Conservation (phyloP, 148 eudicot species). For the Nepenthes mirabilis region DNA sequence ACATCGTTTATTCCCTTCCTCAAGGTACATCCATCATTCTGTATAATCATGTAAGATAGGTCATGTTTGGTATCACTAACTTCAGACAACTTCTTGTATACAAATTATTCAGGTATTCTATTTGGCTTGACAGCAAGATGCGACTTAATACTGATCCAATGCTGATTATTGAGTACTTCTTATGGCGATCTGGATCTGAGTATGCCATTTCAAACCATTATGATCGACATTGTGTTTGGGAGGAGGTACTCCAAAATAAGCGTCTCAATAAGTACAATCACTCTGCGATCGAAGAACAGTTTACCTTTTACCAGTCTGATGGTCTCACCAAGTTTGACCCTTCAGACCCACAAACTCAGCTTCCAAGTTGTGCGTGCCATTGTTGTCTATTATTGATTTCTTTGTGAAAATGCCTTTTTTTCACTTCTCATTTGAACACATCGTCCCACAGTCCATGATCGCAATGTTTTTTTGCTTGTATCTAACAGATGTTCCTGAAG, state of each 20-base stretch:
- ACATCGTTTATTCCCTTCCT: constrained; percentile 90
- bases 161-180: constrained; percentile 67
- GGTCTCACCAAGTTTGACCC: constrained; percentile 82
- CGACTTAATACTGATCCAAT: constrained; percentile 77
- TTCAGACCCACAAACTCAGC: constrained; percentile 56
- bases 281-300: constrained; percentile 85
- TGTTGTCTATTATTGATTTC: constrained; percentile 1
- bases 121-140: constrained; percentile 98
- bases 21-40: constrained; percentile 43
- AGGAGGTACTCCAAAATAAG: constrained; percentile 95
- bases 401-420: constrained; percentile 2
- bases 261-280: constrained; percentile 91
- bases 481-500: constrained; percentile 87
- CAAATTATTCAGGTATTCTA: constrained; percentile 57
- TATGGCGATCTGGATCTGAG: constrained; percentile 80
- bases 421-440: constrained; percentile 7
- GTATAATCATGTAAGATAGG: background rate
- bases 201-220: constrained; percentile 94
- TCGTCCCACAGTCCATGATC: background rate
- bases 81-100: constrained; percentile 3
- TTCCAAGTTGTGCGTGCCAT: constrained; percentile 77
- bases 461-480: constrained; percentile 1
- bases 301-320: constrained; percentile 70
- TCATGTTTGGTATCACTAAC: background rate
- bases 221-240: constrained; percentile 95